Conservation (phyloP, 768 basidiomycete genomes). For the Amanita pseudoporphyria region DNA sequence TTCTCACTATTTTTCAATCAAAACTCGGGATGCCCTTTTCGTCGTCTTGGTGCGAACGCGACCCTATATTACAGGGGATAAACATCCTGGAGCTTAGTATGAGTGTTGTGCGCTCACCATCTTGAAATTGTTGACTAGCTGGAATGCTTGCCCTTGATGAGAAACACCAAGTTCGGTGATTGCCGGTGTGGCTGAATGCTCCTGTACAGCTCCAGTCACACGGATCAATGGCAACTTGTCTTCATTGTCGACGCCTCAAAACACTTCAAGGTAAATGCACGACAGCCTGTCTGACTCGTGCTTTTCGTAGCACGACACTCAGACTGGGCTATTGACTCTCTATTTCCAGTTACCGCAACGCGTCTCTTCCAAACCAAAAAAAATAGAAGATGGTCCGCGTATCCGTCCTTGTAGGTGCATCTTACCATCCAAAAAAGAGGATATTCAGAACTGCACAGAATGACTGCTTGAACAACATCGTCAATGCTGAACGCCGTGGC, state of each 20-base stretch:
- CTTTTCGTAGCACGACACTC: slow-evolving; percentile 80
- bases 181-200: slow-evolving; percentile 32
- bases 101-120: slow-evolving; percentile 37
- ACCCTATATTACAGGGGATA: slow-evolving; percentile 46
- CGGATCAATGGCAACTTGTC: slow-evolving; percentile 9
- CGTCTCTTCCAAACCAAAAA: slow-evolving; percentile 10
- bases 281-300: slow-evolving; percentile 67
- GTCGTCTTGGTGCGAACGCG: slow-evolving; percentile 99
- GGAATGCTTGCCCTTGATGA: background rate
- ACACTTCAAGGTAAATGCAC: slow-evolving; percentile 31
- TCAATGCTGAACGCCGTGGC: slow-evolving; percentile 99
- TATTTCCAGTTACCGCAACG: slow-evolving; percentile 14
- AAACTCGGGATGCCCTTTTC: slow-evolving; percentile 96
- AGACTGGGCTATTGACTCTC: slow-evolving; percentile 50
- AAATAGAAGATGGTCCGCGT: slow-evolving; percentile 72
- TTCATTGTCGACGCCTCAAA: slow-evolving; percentile 17
- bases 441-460: slow-evolving; percentile 20
- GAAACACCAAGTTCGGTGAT: slow-evolving; percentile 15
- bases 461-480: slow-evolving; percentile 84
- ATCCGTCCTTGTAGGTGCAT: slow-evolving; percentile 73
- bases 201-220: slow-evolving; percentile 28
- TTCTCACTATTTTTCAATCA: slow-evolving; percentile 98
- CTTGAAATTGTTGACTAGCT: slow-evolving; percentile 24
- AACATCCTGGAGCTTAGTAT: slow-evolving; percentile 10
- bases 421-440: background rate